phyloP scores from a whole-genome alignment of 2,329 filamentous ascomycete genomes.

The Ramularia endophylla region DNA sequence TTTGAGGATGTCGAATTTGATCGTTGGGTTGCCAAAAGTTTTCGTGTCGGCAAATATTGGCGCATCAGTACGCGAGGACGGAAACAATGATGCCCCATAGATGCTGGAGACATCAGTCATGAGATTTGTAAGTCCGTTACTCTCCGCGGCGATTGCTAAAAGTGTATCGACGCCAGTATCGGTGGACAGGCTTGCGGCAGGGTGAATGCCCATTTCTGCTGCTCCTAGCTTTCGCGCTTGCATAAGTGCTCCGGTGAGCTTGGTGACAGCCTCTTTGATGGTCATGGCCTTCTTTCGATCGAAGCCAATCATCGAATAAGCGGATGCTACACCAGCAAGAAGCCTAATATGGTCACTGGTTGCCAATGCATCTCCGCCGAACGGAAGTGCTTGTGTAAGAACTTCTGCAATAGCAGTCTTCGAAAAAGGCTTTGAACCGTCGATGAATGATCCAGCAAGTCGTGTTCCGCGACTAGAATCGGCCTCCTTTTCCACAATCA shows the following conservation, averaged over 20 bases:
- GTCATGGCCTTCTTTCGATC: slow-evolving; percentile 89
- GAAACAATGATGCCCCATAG: slow-evolving; percentile 22
- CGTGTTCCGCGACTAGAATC: not conserved
- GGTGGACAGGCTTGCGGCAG: slow-evolving; percentile 76
- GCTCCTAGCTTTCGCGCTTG: slow-evolving; percentile 89
- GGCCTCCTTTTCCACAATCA: not conserved
- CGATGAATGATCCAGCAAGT: not conserved
- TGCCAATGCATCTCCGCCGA: slow-evolving; percentile 26
- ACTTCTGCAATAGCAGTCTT: slow-evolving; percentile 18
- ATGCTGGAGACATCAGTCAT: slow-evolving; percentile 20
- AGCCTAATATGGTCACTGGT: slow-evolving; percentile 54
- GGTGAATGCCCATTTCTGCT: slow-evolving; percentile 93
- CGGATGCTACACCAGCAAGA: slow-evolving; percentile 77
- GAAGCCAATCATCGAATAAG: slow-evolving; percentile 72
- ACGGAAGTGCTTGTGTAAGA: slow-evolving; percentile 20
- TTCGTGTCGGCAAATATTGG: slow-evolving; percentile 10
- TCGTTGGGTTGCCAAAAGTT: slow-evolving; percentile 65
- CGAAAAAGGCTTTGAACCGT: slow-evolving; percentile 7
- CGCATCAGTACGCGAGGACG: slow-evolving; percentile 3
- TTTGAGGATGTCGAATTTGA: slow-evolving; percentile 82
- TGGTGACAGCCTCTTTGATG: slow-evolving; percentile 74
- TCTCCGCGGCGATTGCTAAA: slow-evolving; percentile 16
- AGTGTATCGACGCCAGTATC: slow-evolving; percentile 45
- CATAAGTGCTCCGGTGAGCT: slow-evolving; percentile 76
- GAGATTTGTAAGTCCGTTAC: slow-evolving; percentile 21